phyloP scores from a whole-genome alignment of 2,329 filamentous ascomycete species.

The Xylaria arbuscula region DNA sequence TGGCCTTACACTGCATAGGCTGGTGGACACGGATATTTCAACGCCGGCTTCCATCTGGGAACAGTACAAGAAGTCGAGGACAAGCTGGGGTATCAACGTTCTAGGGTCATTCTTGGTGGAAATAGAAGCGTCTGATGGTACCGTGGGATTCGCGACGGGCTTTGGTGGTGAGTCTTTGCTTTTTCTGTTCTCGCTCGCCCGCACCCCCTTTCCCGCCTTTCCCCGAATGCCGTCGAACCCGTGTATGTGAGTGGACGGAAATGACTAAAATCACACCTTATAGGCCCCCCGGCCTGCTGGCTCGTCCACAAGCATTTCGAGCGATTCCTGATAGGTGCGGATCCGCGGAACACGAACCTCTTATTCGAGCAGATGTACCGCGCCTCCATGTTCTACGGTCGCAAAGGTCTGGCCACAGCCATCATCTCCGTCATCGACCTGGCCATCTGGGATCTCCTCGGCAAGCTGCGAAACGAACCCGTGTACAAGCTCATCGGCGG shows the following conservation, averaged over 20 bases:
- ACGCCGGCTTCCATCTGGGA: slow-evolving; percentile 93
- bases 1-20: slow-evolving; percentile 64
- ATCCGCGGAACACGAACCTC: slow-evolving; percentile 90
- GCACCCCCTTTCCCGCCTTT: neutral
- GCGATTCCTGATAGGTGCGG: slow-evolving; percentile 87
- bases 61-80: slow-evolving; percentile 86
- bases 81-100: slow-evolving; percentile 96
- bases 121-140: slow-evolving; percentile 88
- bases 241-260: neutral
- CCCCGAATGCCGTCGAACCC: neutral
- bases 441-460: slow-evolving; percentile 90
- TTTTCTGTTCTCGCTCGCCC: neutral
- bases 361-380: slow-evolving; percentile 98
- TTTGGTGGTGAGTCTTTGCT: slow-evolving; percentile 73
- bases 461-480: slow-evolving; percentile 90
- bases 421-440: slow-evolving; percentile 96
- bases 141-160: slow-evolving; percentile 92
- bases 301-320: slow-evolving; percentile 93
- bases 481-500: slow-evolving; percentile 96
- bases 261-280: neutral
- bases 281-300: slow-evolving; percentile 90
- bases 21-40: slow-evolving; percentile 91
- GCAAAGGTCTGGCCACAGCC: slow-evolving; percentile 89
- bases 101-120: slow-evolving; percentile 92
- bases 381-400: slow-evolving; percentile 94